Conservation (phyloP, 805 yeast species). For the Lipomyces yamanashiensis region DNA sequence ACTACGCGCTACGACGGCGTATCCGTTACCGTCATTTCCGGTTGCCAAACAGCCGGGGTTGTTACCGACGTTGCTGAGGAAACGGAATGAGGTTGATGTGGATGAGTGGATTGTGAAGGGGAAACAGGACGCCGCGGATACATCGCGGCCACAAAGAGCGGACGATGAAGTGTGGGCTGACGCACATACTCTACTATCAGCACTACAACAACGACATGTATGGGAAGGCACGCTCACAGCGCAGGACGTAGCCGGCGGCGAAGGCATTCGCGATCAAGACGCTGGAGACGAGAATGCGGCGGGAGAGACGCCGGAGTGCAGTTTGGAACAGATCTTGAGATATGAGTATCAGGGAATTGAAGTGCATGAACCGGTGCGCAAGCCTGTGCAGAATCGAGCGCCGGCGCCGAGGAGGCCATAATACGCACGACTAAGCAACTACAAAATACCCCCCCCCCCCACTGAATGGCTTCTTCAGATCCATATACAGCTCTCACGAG, state of each 20-base stretch:
- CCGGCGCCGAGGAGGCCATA: neutral
- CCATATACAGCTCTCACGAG: too few relatives aligned
- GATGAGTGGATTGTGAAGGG: constrained; percentile 71
- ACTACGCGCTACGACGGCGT: constrained; percentile 71
- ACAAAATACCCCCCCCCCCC: too few relatives aligned
- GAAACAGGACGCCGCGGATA: neutral
- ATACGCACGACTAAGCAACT: neutral
- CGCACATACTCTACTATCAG: constrained; percentile 63
- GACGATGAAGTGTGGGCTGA: constrained; percentile 69
- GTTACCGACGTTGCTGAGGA: constrained; percentile 80
- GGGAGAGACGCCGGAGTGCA: constrained; percentile 14
- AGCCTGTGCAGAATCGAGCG: constrained; percentile 3
- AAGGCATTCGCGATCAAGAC: neutral
- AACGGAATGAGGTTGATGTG: constrained; percentile 88
- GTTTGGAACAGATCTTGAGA: constrained; percentile 31
- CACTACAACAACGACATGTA: constrained; percentile 58
- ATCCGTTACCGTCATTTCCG: constrained; percentile 84
- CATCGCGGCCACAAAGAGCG: constrained; percentile 15
- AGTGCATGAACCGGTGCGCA: constrained; percentile 34
- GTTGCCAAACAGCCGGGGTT: constrained; percentile 81
- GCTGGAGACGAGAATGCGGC: neutral
- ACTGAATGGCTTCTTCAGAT: too few relatives aligned
- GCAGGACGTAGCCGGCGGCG: constrained; percentile 46
- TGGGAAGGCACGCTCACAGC: constrained; percentile 66
- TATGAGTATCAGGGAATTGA: constrained; percentile 35